phyloP scores from a whole-genome alignment of 768 basidiomycete species.

The Russula dissimulans region DNA sequence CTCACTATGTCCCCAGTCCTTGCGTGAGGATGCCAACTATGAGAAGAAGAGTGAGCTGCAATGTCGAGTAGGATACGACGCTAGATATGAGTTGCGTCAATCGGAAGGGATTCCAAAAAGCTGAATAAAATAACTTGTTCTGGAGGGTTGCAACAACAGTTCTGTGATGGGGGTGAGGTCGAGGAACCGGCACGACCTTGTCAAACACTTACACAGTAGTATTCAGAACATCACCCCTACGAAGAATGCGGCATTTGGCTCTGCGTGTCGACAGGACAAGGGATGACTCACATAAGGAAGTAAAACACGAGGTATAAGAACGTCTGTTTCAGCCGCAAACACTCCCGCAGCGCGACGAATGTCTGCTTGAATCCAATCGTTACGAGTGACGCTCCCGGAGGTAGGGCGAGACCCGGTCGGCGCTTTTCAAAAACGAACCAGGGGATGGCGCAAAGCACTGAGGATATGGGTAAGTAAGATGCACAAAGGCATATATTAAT shows the following conservation, averaged over 20 bases:
- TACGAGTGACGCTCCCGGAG: slow-evolving; percentile 43
- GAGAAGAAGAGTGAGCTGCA: slow-evolving; percentile 57
- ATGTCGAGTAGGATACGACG: slow-evolving; percentile 61
- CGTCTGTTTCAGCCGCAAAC: slow-evolving; percentile 60
- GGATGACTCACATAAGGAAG: slow-evolving; percentile 53
- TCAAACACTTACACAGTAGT: slow-evolving; percentile 52
- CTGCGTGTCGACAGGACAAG: neutral
- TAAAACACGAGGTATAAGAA: slow-evolving; percentile 69
- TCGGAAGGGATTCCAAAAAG: neutral
- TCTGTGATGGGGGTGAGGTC: slow-evolving; percentile 27
- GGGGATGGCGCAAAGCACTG: slow-evolving; percentile 58
- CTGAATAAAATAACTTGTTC: slow-evolving; percentile 40
- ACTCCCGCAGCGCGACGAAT: slow-evolving; percentile 52
- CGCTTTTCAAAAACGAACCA: slow-evolving; percentile 68
- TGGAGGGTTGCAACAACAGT: slow-evolving; percentile 66
- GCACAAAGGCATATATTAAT: neutral
- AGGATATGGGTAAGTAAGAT: neutral
- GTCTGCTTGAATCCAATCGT: slow-evolving; percentile 65
- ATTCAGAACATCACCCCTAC: slow-evolving; percentile 66
- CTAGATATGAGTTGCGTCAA: slow-evolving; percentile 26
- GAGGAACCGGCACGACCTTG: neutral
- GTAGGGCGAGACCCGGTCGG: slow-evolving; percentile 53
- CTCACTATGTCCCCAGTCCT: slow-evolving; percentile 60
- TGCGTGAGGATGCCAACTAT: slow-evolving; percentile 60
- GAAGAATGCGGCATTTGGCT: neutral